phyloP scores from a whole-genome alignment of 2,329 filamentous ascomycete species.

The Cladosporium oxysporum region DNA sequence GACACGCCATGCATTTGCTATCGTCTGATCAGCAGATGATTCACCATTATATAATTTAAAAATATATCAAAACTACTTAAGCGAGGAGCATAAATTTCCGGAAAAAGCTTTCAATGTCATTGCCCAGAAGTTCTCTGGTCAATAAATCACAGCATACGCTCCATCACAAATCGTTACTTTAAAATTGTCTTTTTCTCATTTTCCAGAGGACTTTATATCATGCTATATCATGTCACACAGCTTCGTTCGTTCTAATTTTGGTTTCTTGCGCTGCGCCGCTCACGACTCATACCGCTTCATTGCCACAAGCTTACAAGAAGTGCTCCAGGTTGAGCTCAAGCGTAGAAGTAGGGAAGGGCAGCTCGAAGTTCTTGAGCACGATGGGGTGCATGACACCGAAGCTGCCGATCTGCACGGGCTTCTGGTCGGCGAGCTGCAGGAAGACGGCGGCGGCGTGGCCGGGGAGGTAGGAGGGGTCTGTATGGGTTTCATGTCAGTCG shows the following conservation, averaged over 20 bases:
- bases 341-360: slow-evolving; percentile 90
- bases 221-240: slow-evolving; percentile 10
- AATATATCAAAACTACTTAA: neutral
- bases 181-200: neutral
- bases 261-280: neutral
- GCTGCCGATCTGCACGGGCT: slow-evolving; percentile 76
- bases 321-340: slow-evolving; percentile 93
- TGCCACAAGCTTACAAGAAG: slow-evolving; percentile 87
- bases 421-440: slow-evolving; percentile 67
- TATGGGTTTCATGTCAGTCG: neutral
- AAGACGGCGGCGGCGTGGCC: slow-evolving; percentile 87
- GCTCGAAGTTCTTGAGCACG: slow-evolving; percentile 89
- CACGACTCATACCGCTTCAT: slow-evolving; percentile 48
- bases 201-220: slow-evolving; percentile 3
- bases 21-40: neutral
- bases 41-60: neutral
- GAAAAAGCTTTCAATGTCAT: neutral
- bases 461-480: slow-evolving; percentile 83
- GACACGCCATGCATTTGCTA: neutral
- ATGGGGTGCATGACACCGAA: slow-evolving; percentile 93
- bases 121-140: neutral
- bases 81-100: neutral
- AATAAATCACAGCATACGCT: neutral
- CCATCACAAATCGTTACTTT: neutral
- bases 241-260: neutral